Evolutionary conservation across 805 yeast genomes (phyloP).

Genomic region (Sungouiella blattae): DNA sequence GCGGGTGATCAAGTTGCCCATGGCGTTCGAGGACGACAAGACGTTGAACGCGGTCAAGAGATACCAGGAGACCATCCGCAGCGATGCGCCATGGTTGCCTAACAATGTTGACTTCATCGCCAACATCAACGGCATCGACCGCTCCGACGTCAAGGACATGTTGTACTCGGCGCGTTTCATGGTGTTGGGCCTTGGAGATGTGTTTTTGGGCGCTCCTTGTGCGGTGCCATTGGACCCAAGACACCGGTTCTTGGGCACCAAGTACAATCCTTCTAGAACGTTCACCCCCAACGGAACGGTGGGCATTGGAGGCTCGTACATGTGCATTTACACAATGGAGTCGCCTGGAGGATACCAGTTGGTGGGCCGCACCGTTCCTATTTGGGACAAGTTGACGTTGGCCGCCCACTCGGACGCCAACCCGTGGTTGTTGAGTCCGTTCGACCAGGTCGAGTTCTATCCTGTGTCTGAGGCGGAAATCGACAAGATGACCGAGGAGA

Average conservation of each 20-base stretch:
- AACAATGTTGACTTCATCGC: slow-evolving; percentile 96
- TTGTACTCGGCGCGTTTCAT: slow-evolving; percentile 85
- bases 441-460: slow-evolving; percentile 92
- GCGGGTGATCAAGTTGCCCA: slow-evolving; percentile 78
- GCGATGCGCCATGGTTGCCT: slow-evolving; percentile 96
- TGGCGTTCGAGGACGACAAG: slow-evolving; percentile 93
- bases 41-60: slow-evolving; percentile 87
- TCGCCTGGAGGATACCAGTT: slow-evolving; percentile 98
- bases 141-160: slow-evolving; percentile 77
- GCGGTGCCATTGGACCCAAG: slow-evolving; percentile 98
- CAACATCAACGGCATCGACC: slow-evolving; percentile 74
- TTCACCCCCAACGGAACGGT: slow-evolving; percentile 96
- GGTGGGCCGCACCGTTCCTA: slow-evolving; percentile 94
- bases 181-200: slow-evolving; percentile 95
- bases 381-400: slow-evolving; percentile 91
- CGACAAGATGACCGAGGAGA: slow-evolving; percentile 66
- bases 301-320: slow-evolving; percentile 97
- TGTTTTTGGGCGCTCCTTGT: slow-evolving; percentile 96
- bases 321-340: slow-evolving; percentile 98
- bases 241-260: slow-evolving; percentile 86
- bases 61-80: slow-evolving; percentile 88
- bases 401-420: slow-evolving; percentile 55
- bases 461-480: slow-evolving; percentile 86
- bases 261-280: slow-evolving; percentile 95
- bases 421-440: slow-evolving; percentile 91